Evolutionary conservation across 371 early-diverging fungal species (phyloP).

Genomic region (Paraphysoderma sedebokerense): DNA sequence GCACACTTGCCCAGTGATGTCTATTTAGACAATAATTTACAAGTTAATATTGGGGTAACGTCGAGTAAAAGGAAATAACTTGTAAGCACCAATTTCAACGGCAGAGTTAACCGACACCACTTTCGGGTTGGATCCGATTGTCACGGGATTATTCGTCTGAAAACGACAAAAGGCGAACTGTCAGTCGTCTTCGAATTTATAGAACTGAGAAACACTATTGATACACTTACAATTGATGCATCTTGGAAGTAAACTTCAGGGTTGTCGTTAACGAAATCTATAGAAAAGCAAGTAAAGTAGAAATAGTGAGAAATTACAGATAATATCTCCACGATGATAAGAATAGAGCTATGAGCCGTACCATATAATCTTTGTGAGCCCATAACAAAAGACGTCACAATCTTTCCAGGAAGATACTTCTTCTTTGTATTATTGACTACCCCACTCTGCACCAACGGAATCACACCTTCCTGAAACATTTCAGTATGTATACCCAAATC

Average conservation of each 20-base stretch:
- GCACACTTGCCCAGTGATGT: constrained; percentile 29
- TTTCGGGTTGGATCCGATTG: constrained; percentile 19
- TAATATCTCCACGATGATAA: constrained; percentile 5
- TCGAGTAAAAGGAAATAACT: no score
- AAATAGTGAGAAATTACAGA: no score
- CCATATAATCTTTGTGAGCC: neutral
- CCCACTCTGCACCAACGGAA: constrained; percentile 20
- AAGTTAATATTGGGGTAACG: no score
- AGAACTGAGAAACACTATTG: no score
- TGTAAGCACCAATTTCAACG: no score
- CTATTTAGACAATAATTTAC: no score
- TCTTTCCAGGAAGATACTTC: constrained; percentile 12
- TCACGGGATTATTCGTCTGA: constrained; percentile 20
- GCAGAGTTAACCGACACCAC: constrained; percentile 27
- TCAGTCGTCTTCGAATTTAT: no score
- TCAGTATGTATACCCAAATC: constrained; percentile 28
- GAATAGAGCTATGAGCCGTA: no score
- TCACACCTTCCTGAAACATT: constrained; percentile 25
- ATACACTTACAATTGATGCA: no score
- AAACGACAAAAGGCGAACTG: no score
- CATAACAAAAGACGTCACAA: constrained; percentile 19
- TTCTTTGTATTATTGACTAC: constrained; percentile 22
- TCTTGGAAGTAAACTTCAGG: constrained; percentile 16
- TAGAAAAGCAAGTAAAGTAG: constrained; percentile 11
- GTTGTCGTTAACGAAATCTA: constrained; percentile 27